These are phyloP conservation scores for Pythium brachiatum DNA, from an alignment of 352 stramenopile species.

Conservation along the genomic window DNA sequence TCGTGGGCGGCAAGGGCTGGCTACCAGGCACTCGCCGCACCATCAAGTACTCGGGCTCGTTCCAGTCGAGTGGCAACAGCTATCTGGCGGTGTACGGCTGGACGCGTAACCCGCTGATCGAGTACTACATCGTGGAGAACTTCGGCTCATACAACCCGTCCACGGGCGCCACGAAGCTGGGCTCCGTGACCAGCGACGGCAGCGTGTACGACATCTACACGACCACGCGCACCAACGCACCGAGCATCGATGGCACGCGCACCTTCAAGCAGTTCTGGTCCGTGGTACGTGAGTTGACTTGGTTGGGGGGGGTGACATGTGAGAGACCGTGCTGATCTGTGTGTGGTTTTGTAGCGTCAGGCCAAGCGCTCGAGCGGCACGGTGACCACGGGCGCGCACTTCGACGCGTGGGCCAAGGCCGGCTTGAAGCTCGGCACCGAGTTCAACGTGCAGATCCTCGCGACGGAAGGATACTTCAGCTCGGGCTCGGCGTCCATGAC, in stretches of 20 bases:
- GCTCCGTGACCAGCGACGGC: slow-evolving; percentile 1
- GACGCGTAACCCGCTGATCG: slow-evolving; percentile 13
- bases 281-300: slow-evolving; percentile 10
- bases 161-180: slow-evolving; percentile 3
- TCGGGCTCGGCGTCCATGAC: slow-evolving; percentile 4
- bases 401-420: slow-evolving; percentile 10
- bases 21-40: neutral
- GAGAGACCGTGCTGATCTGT: neutral
- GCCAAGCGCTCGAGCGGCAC: slow-evolving; percentile 6
- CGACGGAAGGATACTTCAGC: slow-evolving; percentile 8
- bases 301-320: too few species aligned
- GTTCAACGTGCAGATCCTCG: slow-evolving; percentile 10
- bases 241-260: slow-evolving; percentile 12
- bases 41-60: slow-evolving; percentile 5
- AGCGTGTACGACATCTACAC: slow-evolving; percentile 16
- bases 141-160: slow-evolving; percentile 16
- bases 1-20: slow-evolving; percentile 10
- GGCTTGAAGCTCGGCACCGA: slow-evolving; percentile 6
- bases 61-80: slow-evolving; percentile 7
- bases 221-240: slow-evolving; percentile 10
- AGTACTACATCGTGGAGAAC: slow-evolving; percentile 18
- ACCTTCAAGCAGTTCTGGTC: slow-evolving; percentile 20
- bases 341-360: neutral
- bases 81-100: slow-evolving; percentile 12
- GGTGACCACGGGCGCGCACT: slow-evolving; percentile 9